These are phyloP conservation scores for Vitis labrusca DNA, from an alignment of 164 flowering plant genomes.

Conservation along the genomic window DNA sequence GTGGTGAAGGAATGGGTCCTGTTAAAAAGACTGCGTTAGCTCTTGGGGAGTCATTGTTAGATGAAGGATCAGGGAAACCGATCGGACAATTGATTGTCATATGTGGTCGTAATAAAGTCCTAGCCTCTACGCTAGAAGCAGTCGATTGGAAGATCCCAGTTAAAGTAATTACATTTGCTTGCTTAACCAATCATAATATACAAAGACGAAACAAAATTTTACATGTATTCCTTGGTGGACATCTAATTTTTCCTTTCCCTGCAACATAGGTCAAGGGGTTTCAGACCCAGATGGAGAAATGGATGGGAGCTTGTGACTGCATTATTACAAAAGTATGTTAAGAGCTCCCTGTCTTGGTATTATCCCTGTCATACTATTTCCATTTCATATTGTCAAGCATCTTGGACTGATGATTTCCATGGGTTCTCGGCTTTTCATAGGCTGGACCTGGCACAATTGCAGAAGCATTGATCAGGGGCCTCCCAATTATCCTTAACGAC, in stretches of 20 bases:
- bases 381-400: not conserved
- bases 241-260: not conserved
- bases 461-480: constrained; percentile 92
- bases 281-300: constrained; percentile 93
- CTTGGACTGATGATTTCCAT: not conserved
- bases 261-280: constrained; percentile 74
- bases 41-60: constrained; percentile 72
- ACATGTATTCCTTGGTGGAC: not conserved
- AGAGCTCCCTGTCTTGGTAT: constrained; percentile 3
- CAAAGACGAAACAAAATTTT: no score
- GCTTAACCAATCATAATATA: not conserved
- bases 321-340: constrained; percentile 84
- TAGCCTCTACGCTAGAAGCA: constrained; percentile 61
- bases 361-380: not conserved
- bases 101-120: constrained; percentile 78
- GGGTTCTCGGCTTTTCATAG: constrained; percentile 28
- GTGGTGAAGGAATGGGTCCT: constrained; percentile 99
- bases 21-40: constrained; percentile 86
- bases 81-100: constrained; percentile 79
- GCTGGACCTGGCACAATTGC: constrained; percentile 99
- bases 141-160: constrained; percentile 83
- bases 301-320: constrained; percentile 99
- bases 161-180: constrained; percentile 48
- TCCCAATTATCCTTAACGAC: constrained; percentile 94
- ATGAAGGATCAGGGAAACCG: constrained; percentile 55